phyloP scores from a whole-genome alignment of 345 rosid genomes.

The Murraya koenigii region DNA sequence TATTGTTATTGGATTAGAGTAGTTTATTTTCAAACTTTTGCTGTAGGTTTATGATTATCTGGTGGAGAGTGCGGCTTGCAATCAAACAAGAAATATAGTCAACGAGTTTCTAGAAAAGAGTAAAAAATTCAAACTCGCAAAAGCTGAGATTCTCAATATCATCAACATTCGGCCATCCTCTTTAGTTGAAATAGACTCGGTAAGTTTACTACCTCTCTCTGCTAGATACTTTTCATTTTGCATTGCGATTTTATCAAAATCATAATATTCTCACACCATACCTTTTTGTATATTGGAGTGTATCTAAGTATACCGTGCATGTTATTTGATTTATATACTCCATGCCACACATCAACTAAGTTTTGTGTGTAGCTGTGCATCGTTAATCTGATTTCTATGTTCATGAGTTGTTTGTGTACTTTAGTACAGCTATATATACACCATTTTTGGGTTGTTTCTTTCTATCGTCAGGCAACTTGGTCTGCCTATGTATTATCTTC shows the following conservation, averaged over 20 bases:
- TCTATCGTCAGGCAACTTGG: too few species aligned
- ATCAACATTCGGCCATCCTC: conserved; percentile 57
- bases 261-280: neutral
- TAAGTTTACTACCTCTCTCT: conserved; percentile 21
- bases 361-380: neutral
- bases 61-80: conserved; percentile 48
- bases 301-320: neutral
- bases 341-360: neutral
- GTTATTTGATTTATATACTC: conserved; percentile 1
- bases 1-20: neutral
- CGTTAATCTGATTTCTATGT: neutral
- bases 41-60: conserved; percentile 73
- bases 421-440: too few species aligned
- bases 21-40: neutral
- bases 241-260: neutral
- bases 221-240: neutral
- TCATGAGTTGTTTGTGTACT: too few species aligned
- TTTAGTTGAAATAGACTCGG: conserved; percentile 54
- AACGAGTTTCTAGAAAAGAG: conserved; percentile 47
- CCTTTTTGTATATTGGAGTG: neutral
- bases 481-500: too few species aligned
- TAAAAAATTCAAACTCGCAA: conserved; percentile 58
- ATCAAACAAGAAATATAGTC: conserved; percentile 61
- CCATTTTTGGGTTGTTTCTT: too few species aligned
- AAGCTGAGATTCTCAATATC: conserved; percentile 79